Percentiles rank a stretch among this genome's conserved stretches.
Conservation (phyloP, 1,139 yeast genomes). For the Waltiozyma sp. region DNA sequence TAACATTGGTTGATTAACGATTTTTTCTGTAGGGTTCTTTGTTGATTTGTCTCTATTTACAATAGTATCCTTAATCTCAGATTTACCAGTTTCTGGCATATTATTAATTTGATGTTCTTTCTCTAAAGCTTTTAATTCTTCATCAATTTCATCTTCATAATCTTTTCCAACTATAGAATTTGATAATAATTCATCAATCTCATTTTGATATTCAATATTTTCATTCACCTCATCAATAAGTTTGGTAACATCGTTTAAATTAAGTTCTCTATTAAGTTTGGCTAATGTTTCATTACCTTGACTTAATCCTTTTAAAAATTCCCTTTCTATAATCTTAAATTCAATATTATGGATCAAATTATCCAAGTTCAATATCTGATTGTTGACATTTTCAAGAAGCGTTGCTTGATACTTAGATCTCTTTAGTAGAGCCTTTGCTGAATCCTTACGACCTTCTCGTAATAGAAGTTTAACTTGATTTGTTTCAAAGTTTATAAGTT, state of each 20-base stretch:
- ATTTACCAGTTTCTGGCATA: conserved; percentile 1
- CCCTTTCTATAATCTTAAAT: conserved; percentile 79
- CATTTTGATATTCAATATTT: conserved; percentile 68
- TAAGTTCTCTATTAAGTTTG: conserved; percentile 68
- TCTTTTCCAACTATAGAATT: conserved; percentile 33
- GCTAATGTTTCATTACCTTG: conserved; percentile 72
- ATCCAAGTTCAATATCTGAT: conserved; percentile 71
- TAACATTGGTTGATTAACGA: background rate
- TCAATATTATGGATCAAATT: conserved; percentile 66
- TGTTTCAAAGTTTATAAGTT: conserved; percentile 33
- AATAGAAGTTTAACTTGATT: conserved; percentile 20
- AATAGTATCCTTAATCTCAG: conserved; percentile 1
- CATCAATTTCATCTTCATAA: conserved; percentile 42
- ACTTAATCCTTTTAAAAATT: conserved; percentile 66
- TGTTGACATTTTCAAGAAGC: conserved; percentile 55
- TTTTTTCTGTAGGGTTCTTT: background rate
- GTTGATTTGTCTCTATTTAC: background rate
- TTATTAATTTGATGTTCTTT: conserved; percentile 2
- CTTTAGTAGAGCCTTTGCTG: conserved; percentile 61
- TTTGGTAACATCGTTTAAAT: conserved; percentile 66
- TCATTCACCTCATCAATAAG: conserved; percentile 80
- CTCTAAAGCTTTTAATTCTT: conserved; percentile 37
- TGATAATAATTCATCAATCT: conserved; percentile 40
- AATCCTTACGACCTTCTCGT: conserved; percentile 13
- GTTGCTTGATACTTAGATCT: conserved; percentile 75